Evolutionary conservation across 2,329 filamentous ascomycete species (phyloP).

Genomic region (Fusarium proliferatum): DNA sequence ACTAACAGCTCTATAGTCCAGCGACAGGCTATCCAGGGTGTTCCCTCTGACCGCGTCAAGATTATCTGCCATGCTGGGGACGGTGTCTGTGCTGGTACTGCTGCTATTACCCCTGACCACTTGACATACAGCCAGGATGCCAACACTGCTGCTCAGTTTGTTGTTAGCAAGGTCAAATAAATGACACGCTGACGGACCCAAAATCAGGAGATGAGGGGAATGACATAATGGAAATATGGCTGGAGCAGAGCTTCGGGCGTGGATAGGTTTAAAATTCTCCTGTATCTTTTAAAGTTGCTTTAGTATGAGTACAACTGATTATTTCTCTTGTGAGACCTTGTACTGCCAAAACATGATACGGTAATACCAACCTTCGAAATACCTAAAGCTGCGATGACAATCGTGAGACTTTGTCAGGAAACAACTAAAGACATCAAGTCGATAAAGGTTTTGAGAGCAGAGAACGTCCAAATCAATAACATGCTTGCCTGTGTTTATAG

Average conservation of each 20-base stretch:
- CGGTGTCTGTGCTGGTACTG: conserved; percentile 47
- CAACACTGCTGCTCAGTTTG: conserved; percentile 43
- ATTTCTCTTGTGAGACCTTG: too few species aligned
- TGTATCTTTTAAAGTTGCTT: background rate
- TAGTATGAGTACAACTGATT: too few species aligned
- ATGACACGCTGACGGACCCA: background rate
- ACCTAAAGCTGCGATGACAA: too few species aligned
- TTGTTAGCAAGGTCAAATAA: conserved; percentile 39
- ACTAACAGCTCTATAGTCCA: conserved; percentile 32
- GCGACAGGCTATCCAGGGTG: conserved; percentile 37
- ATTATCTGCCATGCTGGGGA: conserved; percentile 50
- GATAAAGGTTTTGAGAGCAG: too few species aligned
- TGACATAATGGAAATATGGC: background rate
- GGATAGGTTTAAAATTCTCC: background rate
- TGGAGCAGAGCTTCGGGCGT: background rate
- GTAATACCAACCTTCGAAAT: too few species aligned
- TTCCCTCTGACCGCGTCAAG: conserved; percentile 36
- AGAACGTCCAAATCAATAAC: too few species aligned
- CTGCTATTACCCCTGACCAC: conserved; percentile 43
- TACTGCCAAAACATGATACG: too few species aligned
- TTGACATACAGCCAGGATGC: conserved; percentile 47
- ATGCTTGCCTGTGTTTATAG: too few species aligned
- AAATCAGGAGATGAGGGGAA: background rate
- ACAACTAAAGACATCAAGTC: too few species aligned
- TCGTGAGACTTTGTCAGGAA: too few species aligned